These are phyloP conservation scores for Coprinellus micaceus DNA, from an alignment of 768 basidiomycete genomes.

Conservation along the genomic window DNA sequence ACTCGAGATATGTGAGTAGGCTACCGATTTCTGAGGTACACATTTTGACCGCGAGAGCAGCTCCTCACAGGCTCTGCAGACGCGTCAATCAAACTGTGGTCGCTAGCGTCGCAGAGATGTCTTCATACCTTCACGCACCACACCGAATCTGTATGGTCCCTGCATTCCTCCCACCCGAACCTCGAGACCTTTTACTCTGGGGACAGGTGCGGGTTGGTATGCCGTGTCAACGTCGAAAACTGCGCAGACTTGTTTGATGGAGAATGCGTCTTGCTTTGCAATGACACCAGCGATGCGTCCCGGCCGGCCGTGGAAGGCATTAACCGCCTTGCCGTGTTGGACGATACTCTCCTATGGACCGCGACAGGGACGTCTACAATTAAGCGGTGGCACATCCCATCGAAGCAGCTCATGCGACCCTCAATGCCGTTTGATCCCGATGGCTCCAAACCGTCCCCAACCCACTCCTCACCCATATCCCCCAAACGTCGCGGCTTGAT, in stretches of 20 bases:
- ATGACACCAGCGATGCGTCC: constrained; percentile 46
- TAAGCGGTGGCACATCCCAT: constrained; percentile 75
- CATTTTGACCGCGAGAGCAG: constrained; percentile 35
- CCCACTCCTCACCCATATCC: constrained; percentile 10
- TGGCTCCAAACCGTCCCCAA: constrained; percentile 19
- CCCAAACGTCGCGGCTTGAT: constrained; percentile 13
- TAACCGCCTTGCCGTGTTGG: constrained; percentile 77
- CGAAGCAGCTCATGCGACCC: constrained; percentile 26
- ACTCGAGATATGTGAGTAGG: constrained; percentile 81
- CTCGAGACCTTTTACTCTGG: constrained; percentile 92
- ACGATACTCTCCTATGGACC: constrained; percentile 87
- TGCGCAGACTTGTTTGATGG: constrained; percentile 81
- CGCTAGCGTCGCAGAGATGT: constrained; percentile 80
- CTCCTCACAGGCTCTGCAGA: constrained; percentile 85
- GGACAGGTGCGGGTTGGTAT: constrained; percentile 85
- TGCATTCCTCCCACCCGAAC: constrained; percentile 83
- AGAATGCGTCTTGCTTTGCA: constrained; percentile 82
- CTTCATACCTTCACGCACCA: constrained; percentile 96
- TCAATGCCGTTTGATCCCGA: constrained; percentile 28
- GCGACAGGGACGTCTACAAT: constrained; percentile 81
- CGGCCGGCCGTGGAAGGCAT: constrained; percentile 49
- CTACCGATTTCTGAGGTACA: too few species aligned
- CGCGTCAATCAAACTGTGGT: constrained; percentile 93
- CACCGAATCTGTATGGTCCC: constrained; percentile 90
- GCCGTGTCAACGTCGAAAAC: constrained; percentile 86